These are phyloP conservation scores for Tausonia pullulans DNA, from an alignment of 1,284 basidiomycete genomes.

Conservation along the genomic window DNA sequence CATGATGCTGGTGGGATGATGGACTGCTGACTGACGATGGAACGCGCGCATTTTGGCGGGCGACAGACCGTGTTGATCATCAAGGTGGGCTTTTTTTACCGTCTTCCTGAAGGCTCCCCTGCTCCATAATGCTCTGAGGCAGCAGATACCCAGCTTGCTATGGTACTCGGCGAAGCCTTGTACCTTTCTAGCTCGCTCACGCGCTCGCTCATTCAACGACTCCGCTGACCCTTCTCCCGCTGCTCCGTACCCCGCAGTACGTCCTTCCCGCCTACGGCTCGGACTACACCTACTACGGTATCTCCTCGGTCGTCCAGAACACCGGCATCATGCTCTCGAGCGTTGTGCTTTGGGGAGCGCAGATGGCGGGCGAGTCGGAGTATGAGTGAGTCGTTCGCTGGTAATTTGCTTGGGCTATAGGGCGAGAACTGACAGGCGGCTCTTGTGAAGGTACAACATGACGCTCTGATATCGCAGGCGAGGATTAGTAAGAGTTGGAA, in stretches of 20 bases:
- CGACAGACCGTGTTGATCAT: no score
- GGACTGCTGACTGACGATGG: no score
- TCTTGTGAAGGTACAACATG: slow-evolving; percentile 12
- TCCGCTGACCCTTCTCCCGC: neutral
- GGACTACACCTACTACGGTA: slow-evolving; percentile 82
- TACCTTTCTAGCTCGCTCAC: slow-evolving; percentile 1
- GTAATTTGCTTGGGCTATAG: neutral
- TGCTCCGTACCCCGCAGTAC: slow-evolving; percentile 44
- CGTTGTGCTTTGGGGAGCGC: slow-evolving; percentile 74
- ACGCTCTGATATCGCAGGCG: slow-evolving; percentile 2
- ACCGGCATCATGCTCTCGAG: slow-evolving; percentile 82
- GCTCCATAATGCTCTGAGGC: neutral
- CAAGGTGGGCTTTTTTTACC: neutral
- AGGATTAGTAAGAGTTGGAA: no score
- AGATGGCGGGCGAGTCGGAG: slow-evolving; percentile 57
- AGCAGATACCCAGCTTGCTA: neutral
- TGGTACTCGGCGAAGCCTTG: neutral
- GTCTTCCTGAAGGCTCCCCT: slow-evolving; percentile 8
- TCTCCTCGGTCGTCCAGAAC: slow-evolving; percentile 88
- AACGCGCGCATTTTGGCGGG: no score
- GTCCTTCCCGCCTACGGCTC: slow-evolving; percentile 59
- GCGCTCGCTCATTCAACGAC: neutral
- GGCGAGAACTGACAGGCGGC: neutral
- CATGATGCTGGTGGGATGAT: neutral
- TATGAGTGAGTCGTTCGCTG: slow-evolving; percentile 49